Evolutionary conservation across 805 yeast species (phyloP), one percentile per base, ranked within the genome.

Genomic region (Metschnikowia arizonensis): DNA sequence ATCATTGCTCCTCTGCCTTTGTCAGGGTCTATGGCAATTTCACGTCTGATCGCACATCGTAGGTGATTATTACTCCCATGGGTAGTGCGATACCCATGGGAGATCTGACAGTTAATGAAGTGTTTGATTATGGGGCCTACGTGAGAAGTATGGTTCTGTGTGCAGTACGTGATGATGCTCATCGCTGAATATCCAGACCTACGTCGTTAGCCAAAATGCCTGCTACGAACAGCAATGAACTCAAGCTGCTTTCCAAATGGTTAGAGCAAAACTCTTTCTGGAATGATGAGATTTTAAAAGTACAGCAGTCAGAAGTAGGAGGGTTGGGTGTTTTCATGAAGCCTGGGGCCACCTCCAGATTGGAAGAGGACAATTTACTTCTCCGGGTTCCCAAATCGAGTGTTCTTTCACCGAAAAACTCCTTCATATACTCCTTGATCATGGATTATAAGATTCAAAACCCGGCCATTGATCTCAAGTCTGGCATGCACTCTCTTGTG

Each of bases 251-350:
- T 9, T 40, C 73, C 12, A 48, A 60, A 11, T 87, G 93, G 85
- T 72, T 85, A n/a, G 50, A 61, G 3, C 73, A 78, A 43, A 73
- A 78, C 43, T 75, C 83, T 1, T 73, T 69, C 48, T 79, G 88
- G 76, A 73, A 78, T 47, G 61, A 73, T 5, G 73, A 69, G 1
- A 58, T 83, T 9, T 68, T 69, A 31, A 61, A 84, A 1, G 68
- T 62, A 29, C 49, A 42, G 25, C 32, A 54, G n/a, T 79, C 88
- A 0, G 52, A 63, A 3, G 48, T 66, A 2, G 88, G 87, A 2
- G 95, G 95, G 1, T 52, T 79, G 2, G 96, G 96, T 5, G 91
- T 88, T 0, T 85, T 84, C 59, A 82, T 28, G 72, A 62, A 31
- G 49, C 47, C 33, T 44, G 63, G 65, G 0, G 60, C 56, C n/a